Conservation (phyloP, 768 basidiomycete species). For the Mycena pura region DNA sequence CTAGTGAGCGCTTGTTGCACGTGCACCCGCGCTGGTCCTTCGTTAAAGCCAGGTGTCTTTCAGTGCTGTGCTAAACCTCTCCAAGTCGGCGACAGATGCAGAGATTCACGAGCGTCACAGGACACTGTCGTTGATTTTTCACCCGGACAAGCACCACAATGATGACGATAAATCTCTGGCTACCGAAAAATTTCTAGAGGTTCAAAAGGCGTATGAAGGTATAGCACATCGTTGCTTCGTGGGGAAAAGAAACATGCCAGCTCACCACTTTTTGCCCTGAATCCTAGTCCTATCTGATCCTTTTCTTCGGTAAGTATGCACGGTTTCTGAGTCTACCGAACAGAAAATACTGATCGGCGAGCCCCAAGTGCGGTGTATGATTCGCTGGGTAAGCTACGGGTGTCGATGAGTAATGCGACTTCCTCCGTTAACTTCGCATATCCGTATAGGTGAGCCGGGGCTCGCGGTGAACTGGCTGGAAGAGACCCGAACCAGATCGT, state of each 20-base stretch:
- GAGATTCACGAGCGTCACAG: conserved; percentile 81
- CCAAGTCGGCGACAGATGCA: conserved; percentile 62
- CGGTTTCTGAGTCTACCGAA: conserved; percentile 4
- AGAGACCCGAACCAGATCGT: conserved; percentile 13
- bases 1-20: conserved; percentile 26
- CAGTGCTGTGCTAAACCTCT: conserved; percentile 76
- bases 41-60: conserved; percentile 10
- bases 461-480: conserved; percentile 22
- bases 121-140: conserved; percentile 76
- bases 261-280: conserved; percentile 1
- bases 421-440: conserved; percentile 23
- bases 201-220: conserved; percentile 89
- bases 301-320: conserved; percentile 63
- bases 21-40: neutral
- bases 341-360: conserved; percentile 20
- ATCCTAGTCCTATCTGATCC: conserved; percentile 72
- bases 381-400: conserved; percentile 20
- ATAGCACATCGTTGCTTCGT: conserved; percentile 8
- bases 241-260: conserved; percentile 11
- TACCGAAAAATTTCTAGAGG: conserved; percentile 69
- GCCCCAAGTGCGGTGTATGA: conserved; percentile 18
- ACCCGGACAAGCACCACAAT: conserved; percentile 84
- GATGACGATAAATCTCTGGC: conserved; percentile 63
- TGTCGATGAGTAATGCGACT: conserved; percentile 1
- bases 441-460: conserved; percentile 10